Conservation (phyloP, 208 protist species). For the Crithidia bombi region DNA sequence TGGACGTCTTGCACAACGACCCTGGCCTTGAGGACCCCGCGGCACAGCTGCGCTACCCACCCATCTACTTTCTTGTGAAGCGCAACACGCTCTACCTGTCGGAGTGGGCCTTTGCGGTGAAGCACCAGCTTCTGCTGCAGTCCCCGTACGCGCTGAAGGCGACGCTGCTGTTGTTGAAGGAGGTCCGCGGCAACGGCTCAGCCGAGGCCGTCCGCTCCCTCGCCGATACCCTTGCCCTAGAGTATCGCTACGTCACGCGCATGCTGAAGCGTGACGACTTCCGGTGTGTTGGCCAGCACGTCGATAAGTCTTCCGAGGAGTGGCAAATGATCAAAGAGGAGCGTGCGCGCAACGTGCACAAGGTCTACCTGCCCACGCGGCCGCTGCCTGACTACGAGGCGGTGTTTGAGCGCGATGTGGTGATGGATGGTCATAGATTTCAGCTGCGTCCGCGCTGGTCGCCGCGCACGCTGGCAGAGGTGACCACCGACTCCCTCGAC, state of each 20-base stretch:
- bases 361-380: constrained; percentile 58
- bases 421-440: constrained; percentile 82
- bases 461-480: constrained; percentile 79
- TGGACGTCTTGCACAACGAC: constrained; percentile 79
- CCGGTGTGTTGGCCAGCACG: constrained; percentile 79
- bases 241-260: constrained; percentile 78
- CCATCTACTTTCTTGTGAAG: constrained; percentile 90
- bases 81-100: constrained; percentile 79
- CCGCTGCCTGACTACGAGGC: constrained; percentile 79
- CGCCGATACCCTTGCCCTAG: constrained; percentile 69
- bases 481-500: constrained; percentile 46
- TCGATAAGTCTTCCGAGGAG: constrained; percentile 60
- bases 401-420: constrained; percentile 87
- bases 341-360: constrained; percentile 65
- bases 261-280: constrained; percentile 82
- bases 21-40: constrained; percentile 81
- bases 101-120: constrained; percentile 91
- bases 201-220: constrained; percentile 64
- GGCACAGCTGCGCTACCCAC: constrained; percentile 69
- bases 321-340: constrained; percentile 72
- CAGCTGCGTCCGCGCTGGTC: constrained; percentile 81
- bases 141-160: constrained; percentile 87
- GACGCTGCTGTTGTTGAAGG: constrained; percentile 67
- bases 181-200: constrained; percentile 83
- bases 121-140: constrained; percentile 89